Conservation (phyloP, 495 filamentous ascomycete genomes). For the Aspergillus ellipticus region DNA sequence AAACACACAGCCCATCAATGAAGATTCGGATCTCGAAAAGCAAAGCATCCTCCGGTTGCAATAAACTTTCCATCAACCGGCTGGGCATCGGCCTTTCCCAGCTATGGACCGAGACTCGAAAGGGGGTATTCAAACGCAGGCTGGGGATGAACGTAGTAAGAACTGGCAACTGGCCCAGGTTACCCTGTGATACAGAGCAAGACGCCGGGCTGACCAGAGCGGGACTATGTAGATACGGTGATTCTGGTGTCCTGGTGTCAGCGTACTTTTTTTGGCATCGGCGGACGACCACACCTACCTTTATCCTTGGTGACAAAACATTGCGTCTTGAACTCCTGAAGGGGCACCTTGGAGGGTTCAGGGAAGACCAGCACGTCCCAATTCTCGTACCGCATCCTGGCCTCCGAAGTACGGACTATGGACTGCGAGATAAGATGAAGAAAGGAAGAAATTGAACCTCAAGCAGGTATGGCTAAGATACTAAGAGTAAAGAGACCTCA, state of each 20-base stretch:
- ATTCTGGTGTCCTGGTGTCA: slow-evolving; percentile 20
- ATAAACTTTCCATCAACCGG: slow-evolving; percentile 55
- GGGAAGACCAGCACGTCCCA: slow-evolving; percentile 89
- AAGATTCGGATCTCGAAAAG: slow-evolving; percentile 67
- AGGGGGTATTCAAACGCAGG: slow-evolving; percentile 54
- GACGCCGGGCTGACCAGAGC: slow-evolving; percentile 22
- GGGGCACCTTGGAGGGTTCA: slow-evolving; percentile 55
- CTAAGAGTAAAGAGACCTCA: slow-evolving; percentile 14
- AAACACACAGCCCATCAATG: slow-evolving; percentile 63
- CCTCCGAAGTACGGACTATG: slow-evolving; percentile 2
- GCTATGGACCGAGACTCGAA: slow-evolving; percentile 76
- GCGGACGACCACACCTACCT: slow-evolving; percentile 38
- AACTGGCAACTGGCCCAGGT: slow-evolving; percentile 55
- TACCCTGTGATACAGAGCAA: slow-evolving; percentile 28
- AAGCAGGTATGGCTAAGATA: slow-evolving; percentile 16
- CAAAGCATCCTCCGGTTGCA: slow-evolving; percentile 56
- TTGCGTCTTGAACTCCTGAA: slow-evolving; percentile 83
- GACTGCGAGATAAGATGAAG: slow-evolving; percentile 14
- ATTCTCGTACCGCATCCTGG: slow-evolving; percentile 72
- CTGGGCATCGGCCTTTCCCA: slow-evolving; percentile 70
- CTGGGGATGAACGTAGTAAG: slow-evolving; percentile 77
- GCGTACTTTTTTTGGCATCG: background rate
- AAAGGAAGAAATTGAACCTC: slow-evolving; percentile 14
- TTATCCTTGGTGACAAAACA: slow-evolving; percentile 72
- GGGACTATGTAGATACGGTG: slow-evolving; percentile 34